Conservation (phyloP, 1,139 yeast genomes). For the Candida gigantensis region DNA sequence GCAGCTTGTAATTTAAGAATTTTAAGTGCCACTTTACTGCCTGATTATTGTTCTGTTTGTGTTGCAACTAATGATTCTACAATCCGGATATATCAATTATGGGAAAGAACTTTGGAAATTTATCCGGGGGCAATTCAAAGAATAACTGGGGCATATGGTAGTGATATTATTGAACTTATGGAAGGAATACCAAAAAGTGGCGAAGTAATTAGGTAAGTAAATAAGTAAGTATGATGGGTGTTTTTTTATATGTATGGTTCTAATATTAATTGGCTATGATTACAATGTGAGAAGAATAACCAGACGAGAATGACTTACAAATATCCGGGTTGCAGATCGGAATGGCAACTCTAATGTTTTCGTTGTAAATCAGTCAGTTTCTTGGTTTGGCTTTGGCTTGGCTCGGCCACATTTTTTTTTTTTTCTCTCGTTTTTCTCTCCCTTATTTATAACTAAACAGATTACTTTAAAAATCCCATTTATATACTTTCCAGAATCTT, state of each 20-base stretch:
- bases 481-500: not conserved
- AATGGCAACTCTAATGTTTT: too few species aligned
- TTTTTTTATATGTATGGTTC: constrained; percentile 3
- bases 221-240: not conserved
- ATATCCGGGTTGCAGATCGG: too few species aligned
- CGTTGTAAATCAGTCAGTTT: too few species aligned
- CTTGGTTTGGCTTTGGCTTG: too few species aligned
- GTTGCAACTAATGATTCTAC: constrained; percentile 79
- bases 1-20: constrained; percentile 57
- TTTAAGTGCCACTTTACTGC: constrained; percentile 65
- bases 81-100: constrained; percentile 67
- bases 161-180: constrained; percentile 55
- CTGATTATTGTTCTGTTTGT: constrained; percentile 60
- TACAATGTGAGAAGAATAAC: too few species aligned
- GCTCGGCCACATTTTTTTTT: not conserved
- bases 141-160: constrained; percentile 47
- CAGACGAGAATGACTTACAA: too few species aligned
- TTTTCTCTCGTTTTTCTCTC: too few species aligned
- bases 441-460: too few species aligned
- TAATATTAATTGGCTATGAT: too few species aligned
- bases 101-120: constrained; percentile 41
- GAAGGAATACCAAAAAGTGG: constrained; percentile 47
- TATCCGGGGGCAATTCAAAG: constrained; percentile 35
- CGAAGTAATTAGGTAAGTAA: constrained; percentile 15
- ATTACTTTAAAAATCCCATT: too few species aligned